Conservation (phyloP, 176 grass and related monocot genomes). For the Rhynchospora tenuis region DNA sequence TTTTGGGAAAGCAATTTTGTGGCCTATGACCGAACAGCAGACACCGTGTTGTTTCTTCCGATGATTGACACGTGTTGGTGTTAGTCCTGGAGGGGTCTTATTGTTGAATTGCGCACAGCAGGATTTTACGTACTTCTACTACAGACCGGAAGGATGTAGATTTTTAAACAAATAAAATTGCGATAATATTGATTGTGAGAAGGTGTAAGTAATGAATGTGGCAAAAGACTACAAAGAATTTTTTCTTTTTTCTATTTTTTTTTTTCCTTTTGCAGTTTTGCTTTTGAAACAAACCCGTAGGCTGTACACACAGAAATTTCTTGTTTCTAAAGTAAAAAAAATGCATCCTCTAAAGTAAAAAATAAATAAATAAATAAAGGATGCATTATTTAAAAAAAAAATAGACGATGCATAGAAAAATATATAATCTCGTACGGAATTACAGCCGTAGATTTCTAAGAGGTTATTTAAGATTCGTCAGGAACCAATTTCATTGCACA, state of each 20-base stretch:
- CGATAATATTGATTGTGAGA: neutral
- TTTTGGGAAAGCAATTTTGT: conserved; percentile 11
- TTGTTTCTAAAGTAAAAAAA: neutral
- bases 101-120: no score
- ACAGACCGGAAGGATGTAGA: neutral
- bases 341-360: no score
- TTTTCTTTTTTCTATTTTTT: neutral
- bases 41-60: neutral
- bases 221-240: neutral
- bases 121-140: neutral
- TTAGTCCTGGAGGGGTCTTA: no score
- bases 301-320: neutral
- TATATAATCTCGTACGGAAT: no score
- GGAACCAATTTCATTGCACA: no score
- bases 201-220: neutral
- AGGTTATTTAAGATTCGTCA: no score
- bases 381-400: no score
- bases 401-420: no score
- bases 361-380: no score
- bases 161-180: neutral
- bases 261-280: neutral
- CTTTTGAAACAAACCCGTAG: neutral
- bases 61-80: neutral
- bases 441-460: no score
- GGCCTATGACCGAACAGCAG: neutral